Evolutionary conservation across 2,329 filamentous ascomycete species (phyloP).

Genomic region (Pestalotiopsis sp.): DNA sequence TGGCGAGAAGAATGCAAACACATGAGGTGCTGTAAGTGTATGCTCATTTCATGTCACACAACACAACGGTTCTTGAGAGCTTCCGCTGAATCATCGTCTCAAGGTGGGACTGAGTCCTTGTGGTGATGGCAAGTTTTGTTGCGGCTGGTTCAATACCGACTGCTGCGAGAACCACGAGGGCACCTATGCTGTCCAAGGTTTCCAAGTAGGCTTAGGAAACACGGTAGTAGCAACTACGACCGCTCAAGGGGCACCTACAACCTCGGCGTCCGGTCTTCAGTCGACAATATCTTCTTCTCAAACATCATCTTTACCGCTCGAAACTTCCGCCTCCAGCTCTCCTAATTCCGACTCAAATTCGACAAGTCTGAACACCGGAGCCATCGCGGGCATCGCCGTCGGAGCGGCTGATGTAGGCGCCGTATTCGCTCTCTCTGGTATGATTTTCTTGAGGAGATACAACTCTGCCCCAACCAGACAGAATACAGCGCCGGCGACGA

Average conservation of each 20-base stretch:
- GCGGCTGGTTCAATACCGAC: background rate
- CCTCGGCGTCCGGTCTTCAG: background rate
- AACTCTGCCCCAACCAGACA: background rate
- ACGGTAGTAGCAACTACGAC: background rate
- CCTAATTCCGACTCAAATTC: background rate
- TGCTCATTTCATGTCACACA: background rate
- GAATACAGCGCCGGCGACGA: background rate
- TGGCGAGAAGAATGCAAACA: background rate
- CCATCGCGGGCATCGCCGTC: background rate
- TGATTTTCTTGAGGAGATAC: background rate
- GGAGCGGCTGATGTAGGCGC: background rate
- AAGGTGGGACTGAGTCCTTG: background rate
- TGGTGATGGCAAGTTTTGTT: background rate
- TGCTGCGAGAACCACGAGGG: background rate
- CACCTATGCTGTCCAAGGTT: background rate
- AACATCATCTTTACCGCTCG: too few relatives aligned
- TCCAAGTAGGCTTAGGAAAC: background rate
- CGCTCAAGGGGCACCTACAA: background rate
- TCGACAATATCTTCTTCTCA: background rate
- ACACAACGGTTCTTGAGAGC: background rate
- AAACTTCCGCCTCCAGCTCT: too few relatives aligned
- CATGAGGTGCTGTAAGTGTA: background rate
- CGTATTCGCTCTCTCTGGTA: background rate
- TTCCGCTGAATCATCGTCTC: background rate
- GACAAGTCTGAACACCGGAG: background rate